These are phyloP conservation scores for Neofusicoccum parvum DNA, from an alignment of 2,329 filamentous ascomycete genomes.

Conservation along the genomic window DNA sequence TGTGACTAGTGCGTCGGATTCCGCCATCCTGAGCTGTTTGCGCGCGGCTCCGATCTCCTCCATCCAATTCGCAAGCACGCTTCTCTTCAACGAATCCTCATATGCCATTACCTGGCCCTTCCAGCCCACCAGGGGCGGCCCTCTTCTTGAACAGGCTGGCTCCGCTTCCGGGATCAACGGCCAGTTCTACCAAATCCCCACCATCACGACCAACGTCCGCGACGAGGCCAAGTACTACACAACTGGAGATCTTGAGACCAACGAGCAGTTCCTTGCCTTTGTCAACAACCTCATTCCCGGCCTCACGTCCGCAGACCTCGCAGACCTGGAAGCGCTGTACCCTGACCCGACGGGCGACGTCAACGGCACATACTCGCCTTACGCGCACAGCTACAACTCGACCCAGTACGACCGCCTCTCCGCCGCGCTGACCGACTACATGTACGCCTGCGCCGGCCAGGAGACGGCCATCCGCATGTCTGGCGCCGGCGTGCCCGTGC, in stretches of 20 bases:
- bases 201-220: constrained; percentile 34
- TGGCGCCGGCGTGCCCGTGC: constrained; percentile 32
- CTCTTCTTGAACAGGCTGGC: constrained; percentile 51
- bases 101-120: constrained; percentile 52
- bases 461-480: constrained; percentile 47
- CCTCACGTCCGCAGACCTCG: constrained; percentile 32
- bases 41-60: constrained; percentile 39
- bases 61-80: constrained; percentile 45
- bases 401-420: constrained; percentile 50
- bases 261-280: constrained; percentile 39
- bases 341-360: constrained; percentile 28
- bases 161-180: constrained; percentile 34
- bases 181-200: constrained; percentile 29
- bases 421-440: constrained; percentile 47
- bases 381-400: constrained; percentile 42
- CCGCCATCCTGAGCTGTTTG: constrained; percentile 43
- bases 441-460: constrained; percentile 49
- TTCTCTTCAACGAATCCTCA: constrained; percentile 42
- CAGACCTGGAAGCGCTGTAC: constrained; percentile 34
- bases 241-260: constrained; percentile 35
- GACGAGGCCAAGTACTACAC: constrained; percentile 37
- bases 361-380: constrained; percentile 28
- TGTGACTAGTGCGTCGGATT: constrained; percentile 26
- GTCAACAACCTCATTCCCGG: constrained; percentile 34
- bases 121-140: constrained; percentile 51